Evolutionary conservation across 371 early-diverging fungal species (phyloP).

Genomic region (Rhizopus delemar): DNA sequence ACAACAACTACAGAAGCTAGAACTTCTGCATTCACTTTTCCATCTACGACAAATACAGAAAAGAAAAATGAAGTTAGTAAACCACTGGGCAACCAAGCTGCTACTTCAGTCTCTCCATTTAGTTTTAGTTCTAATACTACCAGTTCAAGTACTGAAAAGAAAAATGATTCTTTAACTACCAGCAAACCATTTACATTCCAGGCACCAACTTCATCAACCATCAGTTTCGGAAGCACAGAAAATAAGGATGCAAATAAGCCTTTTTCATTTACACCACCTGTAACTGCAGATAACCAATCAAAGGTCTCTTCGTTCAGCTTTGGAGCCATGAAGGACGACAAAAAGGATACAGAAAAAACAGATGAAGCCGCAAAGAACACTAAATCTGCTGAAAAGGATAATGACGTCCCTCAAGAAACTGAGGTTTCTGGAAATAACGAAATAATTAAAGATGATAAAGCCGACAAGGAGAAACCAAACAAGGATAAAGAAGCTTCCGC

Average conservation of each 20-base stretch:
- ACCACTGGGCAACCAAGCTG: background rate
- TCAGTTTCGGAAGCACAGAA: background rate
- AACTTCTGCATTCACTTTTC: background rate
- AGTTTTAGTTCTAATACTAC: background rate
- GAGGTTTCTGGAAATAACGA: background rate
- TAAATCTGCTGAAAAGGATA: background rate
- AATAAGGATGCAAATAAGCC: background rate
- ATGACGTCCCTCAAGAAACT: background rate
- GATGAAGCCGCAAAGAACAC: background rate
- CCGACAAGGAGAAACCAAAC: background rate
- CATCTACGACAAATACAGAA: background rate
- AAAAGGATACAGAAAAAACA: background rate
- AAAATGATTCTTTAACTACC: conserved; percentile 1
- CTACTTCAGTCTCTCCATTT: background rate
- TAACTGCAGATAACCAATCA: background rate
- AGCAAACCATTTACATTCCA: background rate
- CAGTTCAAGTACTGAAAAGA: background rate
- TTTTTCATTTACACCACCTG: background rate
- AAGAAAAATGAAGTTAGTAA: background rate
- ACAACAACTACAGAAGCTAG: background rate
- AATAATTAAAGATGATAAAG: background rate
- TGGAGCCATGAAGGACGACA: background rate
- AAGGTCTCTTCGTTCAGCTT: background rate
- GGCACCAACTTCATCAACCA: background rate
- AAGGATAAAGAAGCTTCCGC: background rate